Evolutionary conservation across 495 filamentous ascomycete genomes (phyloP), one percentile per base, ranked within the genome.

Genomic region (Xylona heveae): DNA sequence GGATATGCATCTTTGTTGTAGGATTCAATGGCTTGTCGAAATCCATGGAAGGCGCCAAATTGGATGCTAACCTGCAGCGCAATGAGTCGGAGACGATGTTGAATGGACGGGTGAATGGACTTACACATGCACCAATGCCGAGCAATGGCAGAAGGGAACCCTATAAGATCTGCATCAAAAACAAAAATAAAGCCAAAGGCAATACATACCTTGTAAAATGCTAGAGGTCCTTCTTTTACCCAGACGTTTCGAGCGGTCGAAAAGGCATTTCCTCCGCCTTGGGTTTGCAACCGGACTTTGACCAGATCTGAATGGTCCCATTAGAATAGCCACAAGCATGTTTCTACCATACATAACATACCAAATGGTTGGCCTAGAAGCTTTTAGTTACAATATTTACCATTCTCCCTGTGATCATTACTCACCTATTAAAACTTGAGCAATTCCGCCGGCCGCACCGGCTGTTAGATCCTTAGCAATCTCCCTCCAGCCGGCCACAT

Each of bases 391-490:
- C 7, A 30, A 30, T 7, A 30, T 7, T 7, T 10, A 8, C 28
- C 8, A 30, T 8, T 8, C 8, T 8, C 7, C 7, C 17, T 8
- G 7, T 7, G 15, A 17, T 7, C 12, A 13, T 19, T 9, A 66
- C 76, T 52, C 55, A 94, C 88, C 88, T 39, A 94, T 64, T 36
- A 99, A 55, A 23, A 99, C 88, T 53, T 95, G 90, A 15, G 90
- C 85, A 41, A 93, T 65, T 34, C 88, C 88, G 38, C 88, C 88
- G 7, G 69, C 78, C 36, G 90, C 88, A 34, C 88, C 88, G 13
- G 88, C 71, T 47, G 82, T 73, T 34, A 95, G 58, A 53, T 99
- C 90, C 59, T 99, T 99, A n/a, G n/a, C n/a, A n/a, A n/a, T n/a
- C n/a, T n/a, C n/a, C n/a, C n/a, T n/a, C n/a, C n/a, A n/a, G n/a